Conservation (phyloP, 2,329 filamentous ascomycete genomes). For the Sclerotinia subarctica region DNA sequence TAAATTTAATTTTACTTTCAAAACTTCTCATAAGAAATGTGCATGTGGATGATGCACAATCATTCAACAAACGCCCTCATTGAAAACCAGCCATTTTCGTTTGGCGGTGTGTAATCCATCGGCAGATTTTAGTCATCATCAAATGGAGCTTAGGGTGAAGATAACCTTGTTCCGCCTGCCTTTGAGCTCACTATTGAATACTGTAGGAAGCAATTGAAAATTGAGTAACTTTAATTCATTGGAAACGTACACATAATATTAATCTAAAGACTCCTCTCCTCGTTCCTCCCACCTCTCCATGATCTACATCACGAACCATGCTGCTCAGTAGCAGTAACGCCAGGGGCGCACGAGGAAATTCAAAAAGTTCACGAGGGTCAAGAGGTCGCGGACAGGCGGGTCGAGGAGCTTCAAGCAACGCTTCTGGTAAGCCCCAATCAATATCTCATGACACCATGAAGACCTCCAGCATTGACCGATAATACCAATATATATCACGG, state of each 20-base stretch:
- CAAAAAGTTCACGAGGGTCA: constrained; percentile 35
- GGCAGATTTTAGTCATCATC: not conserved
- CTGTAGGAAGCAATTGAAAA: not conserved
- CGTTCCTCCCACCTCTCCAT: constrained; percentile 30
- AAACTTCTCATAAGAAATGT: too few species aligned
- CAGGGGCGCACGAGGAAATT: constrained; percentile 32
- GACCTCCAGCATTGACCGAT: constrained; percentile 23
- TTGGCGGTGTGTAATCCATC: not conserved
- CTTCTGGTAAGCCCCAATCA: constrained; percentile 35
- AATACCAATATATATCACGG: constrained; percentile 24
- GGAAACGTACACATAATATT: not conserved
- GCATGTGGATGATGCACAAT: too few species aligned
- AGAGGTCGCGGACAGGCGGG: constrained; percentile 36
- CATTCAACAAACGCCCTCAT: too few species aligned
- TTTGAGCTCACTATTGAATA: not conserved
- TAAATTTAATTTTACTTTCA: too few species aligned
- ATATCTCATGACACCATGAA: constrained; percentile 21
- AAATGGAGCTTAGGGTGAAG: not conserved
- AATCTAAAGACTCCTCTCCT: constrained; percentile 27
- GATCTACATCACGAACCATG: constrained; percentile 37
- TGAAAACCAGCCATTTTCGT: not conserved
- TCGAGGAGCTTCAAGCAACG: constrained; percentile 37
- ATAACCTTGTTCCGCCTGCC: constrained; percentile 2
- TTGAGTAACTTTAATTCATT: not conserved
- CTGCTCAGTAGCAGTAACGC: constrained; percentile 32